Evolutionary conservation across 495 filamentous ascomycete genomes (phyloP).

Genomic region (Monascus purpureus): DNA sequence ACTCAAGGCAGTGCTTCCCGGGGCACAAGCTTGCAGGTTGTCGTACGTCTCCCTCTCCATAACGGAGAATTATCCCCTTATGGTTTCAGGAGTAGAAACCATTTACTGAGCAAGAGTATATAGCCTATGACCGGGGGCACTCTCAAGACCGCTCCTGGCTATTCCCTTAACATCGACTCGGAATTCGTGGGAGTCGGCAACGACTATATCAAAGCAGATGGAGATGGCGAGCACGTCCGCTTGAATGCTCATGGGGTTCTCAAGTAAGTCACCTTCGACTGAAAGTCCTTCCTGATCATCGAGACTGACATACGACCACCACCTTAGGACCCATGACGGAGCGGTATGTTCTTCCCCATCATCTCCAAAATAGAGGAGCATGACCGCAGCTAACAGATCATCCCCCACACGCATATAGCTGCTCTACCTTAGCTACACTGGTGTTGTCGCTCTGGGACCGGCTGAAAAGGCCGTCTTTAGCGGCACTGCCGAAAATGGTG

Average conservation of each 20-base stretch:
- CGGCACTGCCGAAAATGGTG: constrained; percentile 30
- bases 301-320: no score
- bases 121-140: constrained; percentile 32
- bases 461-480: constrained; percentile 26
- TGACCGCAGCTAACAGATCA: not conserved
- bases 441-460: constrained; percentile 24
- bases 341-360: constrained; percentile 8
- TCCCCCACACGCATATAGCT: constrained; percentile 7
- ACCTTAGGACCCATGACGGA: constrained; percentile 13
- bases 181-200: constrained; percentile 31
- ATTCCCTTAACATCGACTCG: constrained; percentile 30
- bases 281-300: not conserved
- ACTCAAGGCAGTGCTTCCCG: constrained; percentile 10
- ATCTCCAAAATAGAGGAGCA: not conserved
- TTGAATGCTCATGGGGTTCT: constrained; percentile 36
- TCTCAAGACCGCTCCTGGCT: constrained; percentile 26
- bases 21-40: constrained; percentile 9
- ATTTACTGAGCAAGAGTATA: not conserved
- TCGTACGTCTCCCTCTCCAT: constrained; percentile 8
- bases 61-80: not conserved
- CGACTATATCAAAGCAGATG: constrained; percentile 38
- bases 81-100: no score
- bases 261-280: constrained; percentile 14
- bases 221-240: constrained; percentile 31
- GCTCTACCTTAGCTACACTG: constrained; percentile 37